Conservation (phyloP, 805 yeast species). For the Teunomyces gatunensis region DNA sequence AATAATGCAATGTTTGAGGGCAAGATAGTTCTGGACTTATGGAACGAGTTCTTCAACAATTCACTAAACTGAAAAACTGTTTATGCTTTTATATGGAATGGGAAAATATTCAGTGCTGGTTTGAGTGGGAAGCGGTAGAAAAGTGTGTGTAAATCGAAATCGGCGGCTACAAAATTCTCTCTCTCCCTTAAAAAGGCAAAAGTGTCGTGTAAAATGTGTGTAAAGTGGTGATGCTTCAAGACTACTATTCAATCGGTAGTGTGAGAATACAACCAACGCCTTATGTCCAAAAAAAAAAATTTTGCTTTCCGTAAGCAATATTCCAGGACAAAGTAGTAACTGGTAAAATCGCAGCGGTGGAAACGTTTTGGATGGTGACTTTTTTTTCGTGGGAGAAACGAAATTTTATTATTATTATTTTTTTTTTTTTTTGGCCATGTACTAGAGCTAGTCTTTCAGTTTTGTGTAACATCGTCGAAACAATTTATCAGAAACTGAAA, state of each 20-base stretch:
- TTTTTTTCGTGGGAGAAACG: neutral
- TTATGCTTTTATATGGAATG: neutral
- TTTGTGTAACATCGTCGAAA: constrained; percentile 3
- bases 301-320: too few species aligned
- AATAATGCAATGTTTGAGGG: neutral
- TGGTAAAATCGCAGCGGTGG: neutral
- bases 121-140: neutral
- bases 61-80: neutral
- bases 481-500: neutral
- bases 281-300: too few species aligned
- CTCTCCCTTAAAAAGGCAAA: neutral
- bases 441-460: neutral
- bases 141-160: neutral
- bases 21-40: neutral
- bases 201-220: too few species aligned
- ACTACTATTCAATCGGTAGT: too few species aligned
- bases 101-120: neutral
- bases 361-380: neutral
- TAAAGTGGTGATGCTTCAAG: too few species aligned
- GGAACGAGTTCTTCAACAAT: neutral
- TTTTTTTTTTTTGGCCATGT: neutral
- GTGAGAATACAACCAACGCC: too few species aligned
- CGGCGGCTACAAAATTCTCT: neutral
- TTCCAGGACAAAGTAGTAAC: neutral
- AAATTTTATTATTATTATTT: neutral